Evolutionary conservation across 1,284 basidiomycete species (phyloP).

Genomic region (Exobasidium rhododendri): DNA sequence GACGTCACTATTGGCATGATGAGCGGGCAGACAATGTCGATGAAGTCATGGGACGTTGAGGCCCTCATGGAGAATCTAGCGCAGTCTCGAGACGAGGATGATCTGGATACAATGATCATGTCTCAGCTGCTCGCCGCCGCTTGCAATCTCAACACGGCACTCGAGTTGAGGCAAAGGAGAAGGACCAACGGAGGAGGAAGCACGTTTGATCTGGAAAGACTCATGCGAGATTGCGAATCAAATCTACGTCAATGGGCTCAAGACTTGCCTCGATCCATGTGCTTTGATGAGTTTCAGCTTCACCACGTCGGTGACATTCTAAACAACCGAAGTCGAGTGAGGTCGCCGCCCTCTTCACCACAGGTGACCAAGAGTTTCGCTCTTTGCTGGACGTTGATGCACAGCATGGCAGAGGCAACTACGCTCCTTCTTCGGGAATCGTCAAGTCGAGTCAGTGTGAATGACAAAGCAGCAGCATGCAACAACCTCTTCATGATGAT

Average conservation of each 20-base stretch:
- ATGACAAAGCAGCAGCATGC: not conserved
- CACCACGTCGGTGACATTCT: not conserved
- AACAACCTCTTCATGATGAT: conserved; percentile 1
- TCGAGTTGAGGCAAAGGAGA: not conserved
- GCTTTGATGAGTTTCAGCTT: conserved; percentile 54
- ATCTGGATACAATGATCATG: not conserved
- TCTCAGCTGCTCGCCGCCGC: not conserved
- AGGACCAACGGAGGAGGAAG: conserved; percentile 19
- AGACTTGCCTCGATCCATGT: conserved; percentile 55
- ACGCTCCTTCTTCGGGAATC: conserved; percentile 55
- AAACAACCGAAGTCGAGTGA: not conserved
- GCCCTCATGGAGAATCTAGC: conserved; percentile 22
- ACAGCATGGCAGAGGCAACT: conserved; percentile 57
- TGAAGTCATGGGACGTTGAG: conserved; percentile 25
- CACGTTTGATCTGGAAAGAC: conserved; percentile 52
- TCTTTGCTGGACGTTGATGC: conserved; percentile 58
- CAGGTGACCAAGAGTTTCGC: conserved; percentile 50
- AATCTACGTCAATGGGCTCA: conserved; percentile 55
- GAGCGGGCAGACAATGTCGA: conserved; percentile 20
- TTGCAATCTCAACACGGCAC: not conserved
- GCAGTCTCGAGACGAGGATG: conserved; percentile 21
- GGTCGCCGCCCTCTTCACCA: not conserved
- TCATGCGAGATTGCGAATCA: conserved; percentile 33
- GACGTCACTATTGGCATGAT: conserved; percentile 11
- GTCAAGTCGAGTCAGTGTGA: not conserved